Conservation (phyloP, 2,329 filamentous ascomycete genomes). For the Lizonia empirigonia region DNA sequence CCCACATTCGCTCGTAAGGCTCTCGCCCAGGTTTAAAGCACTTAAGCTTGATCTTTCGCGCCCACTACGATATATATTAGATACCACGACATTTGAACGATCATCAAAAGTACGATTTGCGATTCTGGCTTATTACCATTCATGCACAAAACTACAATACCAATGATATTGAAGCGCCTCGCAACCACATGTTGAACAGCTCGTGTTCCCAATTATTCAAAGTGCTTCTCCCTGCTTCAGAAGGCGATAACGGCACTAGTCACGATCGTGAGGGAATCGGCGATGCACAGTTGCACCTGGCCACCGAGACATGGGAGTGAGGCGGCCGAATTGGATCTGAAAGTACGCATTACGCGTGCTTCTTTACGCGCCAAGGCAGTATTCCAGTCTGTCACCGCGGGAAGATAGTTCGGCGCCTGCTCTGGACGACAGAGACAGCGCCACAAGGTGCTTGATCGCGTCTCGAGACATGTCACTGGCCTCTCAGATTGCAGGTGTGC, state of each 20-base stretch:
- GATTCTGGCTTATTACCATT: conserved; percentile 2
- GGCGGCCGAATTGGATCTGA: neutral
- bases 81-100: conserved; percentile 41
- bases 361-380: neutral
- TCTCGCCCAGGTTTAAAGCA: conserved; percentile 39
- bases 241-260: neutral
- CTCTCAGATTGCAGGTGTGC: neutral
- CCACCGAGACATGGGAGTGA: conserved; percentile 3
- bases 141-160: neutral
- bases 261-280: neutral
- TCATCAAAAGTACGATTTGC: conserved; percentile 29
- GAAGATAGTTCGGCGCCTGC: neutral
- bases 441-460: neutral
- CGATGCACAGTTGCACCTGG: neutral
- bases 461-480: neutral
- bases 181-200: neutral
- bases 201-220: neutral
- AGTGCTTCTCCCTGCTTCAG: neutral
- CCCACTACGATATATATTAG: conserved; percentile 32
- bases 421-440: neutral
- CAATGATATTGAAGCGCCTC: neutral
- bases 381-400: conserved; percentile 4
- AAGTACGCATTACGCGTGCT: neutral
- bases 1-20: conserved; percentile 90
- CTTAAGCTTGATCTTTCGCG: conserved; percentile 14